Percentiles rank a stretch among this genome's conserved stretches.
Conservation (phyloP, 2,329 filamentous ascomycete species). For the Colletotrichum godetiae region DNA sequence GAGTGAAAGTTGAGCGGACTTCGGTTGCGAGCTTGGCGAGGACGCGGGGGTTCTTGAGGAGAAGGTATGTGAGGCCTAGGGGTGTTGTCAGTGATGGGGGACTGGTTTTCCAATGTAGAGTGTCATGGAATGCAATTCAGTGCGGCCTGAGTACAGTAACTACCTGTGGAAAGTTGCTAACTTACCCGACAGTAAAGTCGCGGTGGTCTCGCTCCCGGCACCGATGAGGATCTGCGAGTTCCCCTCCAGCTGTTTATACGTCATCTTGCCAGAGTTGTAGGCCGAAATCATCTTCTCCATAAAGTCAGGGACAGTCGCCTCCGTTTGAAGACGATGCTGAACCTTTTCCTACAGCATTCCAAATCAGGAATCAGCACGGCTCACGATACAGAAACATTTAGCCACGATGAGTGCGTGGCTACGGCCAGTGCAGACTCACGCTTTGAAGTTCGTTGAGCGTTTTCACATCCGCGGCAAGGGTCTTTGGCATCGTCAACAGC, state of each 20-base stretch:
- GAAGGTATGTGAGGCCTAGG: slow-evolving; percentile 39
- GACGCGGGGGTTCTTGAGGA: slow-evolving; percentile 43
- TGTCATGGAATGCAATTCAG: too few relatives aligned
- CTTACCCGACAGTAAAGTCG: slow-evolving; percentile 46
- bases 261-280: slow-evolving; percentile 13
- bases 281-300: slow-evolving; percentile 12
- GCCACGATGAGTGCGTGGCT: background rate
- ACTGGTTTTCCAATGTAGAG: too few relatives aligned
- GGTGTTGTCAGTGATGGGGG: too few relatives aligned
- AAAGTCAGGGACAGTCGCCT: background rate
- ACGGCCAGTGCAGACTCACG: background rate
- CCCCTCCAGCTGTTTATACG: slow-evolving; percentile 19
- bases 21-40: slow-evolving; percentile 48
- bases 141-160: too few relatives aligned
- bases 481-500: background rate
- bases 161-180: too few relatives aligned
- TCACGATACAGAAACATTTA: background rate
- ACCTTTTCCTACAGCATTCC: background rate
- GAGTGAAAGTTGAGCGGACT: slow-evolving; percentile 14
- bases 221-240: slow-evolving; percentile 39
- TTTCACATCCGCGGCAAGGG: background rate
- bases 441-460: background rate
- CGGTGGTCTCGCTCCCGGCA: slow-evolving; percentile 48
- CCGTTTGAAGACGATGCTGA: background rate
- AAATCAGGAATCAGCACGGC: background rate